A percentile compares a stretch with the other conserved stretches of the same genome.
These are phyloP conservation scores for Starmerella apicola DNA, from an alignment of 805 yeast genomes.

Conservation along the genomic window DNA sequence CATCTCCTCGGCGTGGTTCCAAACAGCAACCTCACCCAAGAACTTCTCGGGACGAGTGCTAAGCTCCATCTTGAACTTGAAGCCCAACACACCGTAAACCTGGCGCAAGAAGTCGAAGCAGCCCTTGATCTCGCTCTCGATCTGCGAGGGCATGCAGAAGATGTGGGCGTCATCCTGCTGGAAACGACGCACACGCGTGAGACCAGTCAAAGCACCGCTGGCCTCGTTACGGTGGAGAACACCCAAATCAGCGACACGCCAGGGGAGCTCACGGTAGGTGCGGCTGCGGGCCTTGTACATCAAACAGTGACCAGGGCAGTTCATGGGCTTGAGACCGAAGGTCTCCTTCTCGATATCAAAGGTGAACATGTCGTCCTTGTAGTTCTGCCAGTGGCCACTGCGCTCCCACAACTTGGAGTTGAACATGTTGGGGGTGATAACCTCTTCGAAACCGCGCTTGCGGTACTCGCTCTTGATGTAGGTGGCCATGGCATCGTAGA, in stretches of 20 bases:
- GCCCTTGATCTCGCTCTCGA: conserved; percentile 69
- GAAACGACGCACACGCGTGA: conserved; percentile 96
- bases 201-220: conserved; percentile 86
- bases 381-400: conserved; percentile 97
- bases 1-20: conserved; percentile 84
- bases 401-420: conserved; percentile 96
- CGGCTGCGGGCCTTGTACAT: conserved; percentile 86
- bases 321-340: conserved; percentile 93
- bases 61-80: conserved; percentile 90
- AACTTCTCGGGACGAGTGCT: conserved; percentile 95
- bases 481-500: conserved; percentile 76
- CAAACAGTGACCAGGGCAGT: conserved; percentile 92
- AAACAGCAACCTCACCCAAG: conserved; percentile 86
- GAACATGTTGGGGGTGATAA: conserved; percentile 97
- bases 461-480: conserved; percentile 74
- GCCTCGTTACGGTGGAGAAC: conserved; percentile 94
- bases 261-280: conserved; percentile 91
- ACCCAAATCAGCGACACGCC: conserved; percentile 98
- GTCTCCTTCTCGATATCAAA: conserved; percentile 94
- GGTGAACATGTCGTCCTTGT: conserved; percentile 93
- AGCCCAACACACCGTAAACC: conserved; percentile 84
- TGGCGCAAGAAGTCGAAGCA: conserved; percentile 76
- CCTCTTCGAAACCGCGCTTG: conserved; percentile 94
- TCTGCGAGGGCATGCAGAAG: conserved; percentile 88
- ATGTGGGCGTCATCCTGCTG: conserved; percentile 99